A percentile compares a stretch with the other conserved stretches of the same genome.
Evolutionary conservation across 2,329 filamentous ascomycete genomes (phyloP).

Genomic region (Dendryphion nanum): DNA sequence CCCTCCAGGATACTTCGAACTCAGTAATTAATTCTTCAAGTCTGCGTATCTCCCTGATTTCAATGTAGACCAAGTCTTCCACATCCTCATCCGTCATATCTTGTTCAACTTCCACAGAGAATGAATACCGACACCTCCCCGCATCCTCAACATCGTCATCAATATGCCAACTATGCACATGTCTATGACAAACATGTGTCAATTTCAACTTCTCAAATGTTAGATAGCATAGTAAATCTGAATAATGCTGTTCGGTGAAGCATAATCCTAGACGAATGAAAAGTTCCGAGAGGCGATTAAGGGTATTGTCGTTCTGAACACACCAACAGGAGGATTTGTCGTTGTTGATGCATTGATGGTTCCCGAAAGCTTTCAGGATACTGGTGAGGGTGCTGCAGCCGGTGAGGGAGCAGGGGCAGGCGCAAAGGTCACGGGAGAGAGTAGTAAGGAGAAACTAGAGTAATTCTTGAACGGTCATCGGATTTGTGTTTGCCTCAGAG

Average conservation of each 20-base stretch:
- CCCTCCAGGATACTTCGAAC: background rate
- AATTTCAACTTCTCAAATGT: background rate
- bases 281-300: background rate
- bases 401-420: too few species aligned
- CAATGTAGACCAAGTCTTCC: background rate
- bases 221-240: too few species aligned
- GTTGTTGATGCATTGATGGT: background rate
- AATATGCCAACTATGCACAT: background rate
- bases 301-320: background rate
- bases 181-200: background rate
- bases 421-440: too few species aligned
- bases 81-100: background rate
- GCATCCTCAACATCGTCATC: background rate
- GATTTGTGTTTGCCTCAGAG: too few species aligned
- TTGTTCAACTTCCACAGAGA: too few species aligned
- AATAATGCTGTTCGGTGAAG: too few species aligned
- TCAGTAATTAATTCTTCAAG: background rate
- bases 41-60: background rate
- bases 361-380: background rate
- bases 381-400: too few species aligned
- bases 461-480: too few species aligned
- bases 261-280: background rate
- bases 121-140: background rate
- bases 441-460: too few species aligned
- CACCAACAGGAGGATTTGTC: background rate